Base-by-base conservation (phyloP, 2,329 filamentous ascomycete genomes). In the Diplocarpon rosae region DNA sequence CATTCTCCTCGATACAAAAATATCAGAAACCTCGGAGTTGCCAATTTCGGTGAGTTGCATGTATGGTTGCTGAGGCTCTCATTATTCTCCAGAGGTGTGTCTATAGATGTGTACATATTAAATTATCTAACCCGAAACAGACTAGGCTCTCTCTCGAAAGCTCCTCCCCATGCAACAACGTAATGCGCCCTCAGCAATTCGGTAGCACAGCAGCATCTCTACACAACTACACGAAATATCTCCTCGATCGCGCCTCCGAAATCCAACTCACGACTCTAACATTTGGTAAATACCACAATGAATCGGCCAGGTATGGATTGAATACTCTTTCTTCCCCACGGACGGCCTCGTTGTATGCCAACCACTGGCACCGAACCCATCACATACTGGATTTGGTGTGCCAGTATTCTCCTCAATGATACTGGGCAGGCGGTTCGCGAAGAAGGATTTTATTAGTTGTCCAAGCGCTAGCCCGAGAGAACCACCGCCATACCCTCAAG, bases 231-330 rank as follows among this genome's bases (percentile, higher is more conserved):
- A 10, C 30, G 11, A 32, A 32, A 14, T 5, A 14, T 13, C 33
- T 35, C 14, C 9, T 17, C 10, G 15, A 35, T 35, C 33, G 33
- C 33, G 15, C 5, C 15, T 17, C 14, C 32, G 5, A 14, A 9
- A 14, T 16, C 11, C n/a, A 17, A 4, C 9, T 13, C 5, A 35
- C 33, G n/a, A 16, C 4, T 35, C 16, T 37, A 15, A 30, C 24
- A 30, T 15, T 36, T 27, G 15, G 34, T 27, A 32, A 27, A 37
- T 16, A 47, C 24, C 45, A 54, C 43, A 44, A 61, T 61, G 59
- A 61, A 61, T 52, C 56, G 59, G 53, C 57, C 57, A 60, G 58
- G 59, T 61, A 60, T 52, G 57, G 42, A 51, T 31, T 50, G 47
- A 50, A 51, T 49, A 17, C 46, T 50, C 47, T 48, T 47, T 53